Evolutionary conservation across 805 yeast genomes (phyloP), one percentile per base, ranked within the genome.

Genomic region (Pichia cabralensis): DNA sequence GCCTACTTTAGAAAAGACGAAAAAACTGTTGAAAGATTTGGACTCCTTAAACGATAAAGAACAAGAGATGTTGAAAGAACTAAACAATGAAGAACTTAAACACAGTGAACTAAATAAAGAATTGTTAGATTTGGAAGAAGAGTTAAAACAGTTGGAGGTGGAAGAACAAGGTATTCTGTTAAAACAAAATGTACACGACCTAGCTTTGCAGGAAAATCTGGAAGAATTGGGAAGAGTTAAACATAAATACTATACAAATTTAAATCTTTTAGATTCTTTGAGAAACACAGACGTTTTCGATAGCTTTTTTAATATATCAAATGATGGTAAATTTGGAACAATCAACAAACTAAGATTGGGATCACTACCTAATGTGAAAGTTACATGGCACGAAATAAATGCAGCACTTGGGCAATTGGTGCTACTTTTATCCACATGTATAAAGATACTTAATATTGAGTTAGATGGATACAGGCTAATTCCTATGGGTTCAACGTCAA

Each of bases 351-450:
- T 84, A 18, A 59, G 95, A 37, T 53, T 89, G n/a, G 97, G 97
- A 0, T 64, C 75, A 11, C 54, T 74, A 31, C 73, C 70, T 26
- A 69, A 65, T 7, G 56, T 61, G 34, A 70, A 67, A 40, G 82
- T 88, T 0, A 80, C 94, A 2, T 85, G 95, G 94, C 74, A 83
- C 35, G 97, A 88, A 47, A 78, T 85, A 28, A 88, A 86, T 51
- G 92, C 94, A 2, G 96, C 94, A 0, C 58, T 88, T 47, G 97
- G 97, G 0, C 95, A 88, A 45, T 60, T 88, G 2, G 70, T 83
- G 2, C 58, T 85, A 10, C 56, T 89, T 14, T 52, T 88, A 21
- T 67, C 78, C 1, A 82, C 89, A 2, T 65, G 86, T 3, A 56
- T 71, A 1, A 61, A 71, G 10, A 64, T 77, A 28, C 61, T 85